Evolutionary conservation across 2,329 filamentous ascomycete genomes (phyloP), one percentile per base, ranked within the genome.

Genomic region (Dactylellina haptotyla): DNA sequence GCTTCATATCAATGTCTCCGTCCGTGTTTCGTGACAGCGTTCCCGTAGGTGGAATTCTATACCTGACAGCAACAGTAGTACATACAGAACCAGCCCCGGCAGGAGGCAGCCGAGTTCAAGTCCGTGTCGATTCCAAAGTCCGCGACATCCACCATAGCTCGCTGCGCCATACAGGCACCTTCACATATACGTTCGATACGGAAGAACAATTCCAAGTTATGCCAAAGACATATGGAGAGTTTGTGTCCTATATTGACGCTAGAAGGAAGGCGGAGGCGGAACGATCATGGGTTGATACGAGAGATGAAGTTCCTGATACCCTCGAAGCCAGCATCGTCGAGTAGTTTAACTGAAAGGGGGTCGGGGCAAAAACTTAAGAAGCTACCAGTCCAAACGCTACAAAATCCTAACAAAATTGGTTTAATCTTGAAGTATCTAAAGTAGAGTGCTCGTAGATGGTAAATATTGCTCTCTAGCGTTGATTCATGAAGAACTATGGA

Each of bases 21-120:
- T 89, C 86, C 75, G 91, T 89, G 0, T 92, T 92, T 79, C 86
- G 90, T 75, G 90, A 90, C 76, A 89, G 90, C 0, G 90, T 92
- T 0, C 90, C 90, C 0, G 89, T 92, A 1, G 90, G 90, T 56
- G 89, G 87, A 73, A 89, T 92, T 12, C 82, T 92, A 5, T 92
- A 92, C 76, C 83, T 91, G n/a, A 89, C 87, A 0, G 88, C 90
- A 0, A 89, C 87, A 0, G 85, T 92, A 2, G 87, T 89, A 0
- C 92, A 90, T 79, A 91, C 89, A 0, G 89, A 92, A 76, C 87
- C 88, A 63, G 81, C 81, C 1, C 75, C 83, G 14, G 76, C 77
- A 32, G 75, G 81, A 2, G 81, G 85, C 76, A 89, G 87, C 18
- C 84, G 88, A 46, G 85, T 92, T 8, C 89, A 91, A 77, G 86